A percentile compares a stretch with the other conserved stretches of the same genome.
Conservation (phyloP, 2,329 filamentous ascomycete genomes). For the Aaosphaeria arxii region DNA sequence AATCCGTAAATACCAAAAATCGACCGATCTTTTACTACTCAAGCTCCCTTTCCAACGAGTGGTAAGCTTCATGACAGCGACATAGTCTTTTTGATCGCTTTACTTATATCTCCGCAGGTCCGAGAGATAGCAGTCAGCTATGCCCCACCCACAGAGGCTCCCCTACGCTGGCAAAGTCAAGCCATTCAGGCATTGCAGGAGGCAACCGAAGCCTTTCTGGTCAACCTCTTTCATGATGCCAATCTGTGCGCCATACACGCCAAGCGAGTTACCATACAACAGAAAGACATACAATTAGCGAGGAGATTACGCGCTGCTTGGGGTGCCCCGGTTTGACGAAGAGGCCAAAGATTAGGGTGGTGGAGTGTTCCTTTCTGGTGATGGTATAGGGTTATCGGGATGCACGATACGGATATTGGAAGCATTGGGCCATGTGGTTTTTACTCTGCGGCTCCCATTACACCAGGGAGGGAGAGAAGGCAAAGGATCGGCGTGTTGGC, state of each 20-base stretch:
- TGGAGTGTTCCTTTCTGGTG: not conserved
- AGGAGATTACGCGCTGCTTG: conserved; percentile 83
- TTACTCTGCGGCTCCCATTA: too few relatives aligned
- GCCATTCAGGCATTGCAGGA: conserved; percentile 97
- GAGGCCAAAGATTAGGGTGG: not conserved
- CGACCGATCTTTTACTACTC: conserved; percentile 90
- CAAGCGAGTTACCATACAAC: conserved; percentile 98
- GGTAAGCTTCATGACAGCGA: conserved; percentile 41
- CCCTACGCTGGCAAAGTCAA: conserved; percentile 85
- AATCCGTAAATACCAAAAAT: conserved; percentile 98
- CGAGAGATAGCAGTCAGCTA: conserved; percentile 63
- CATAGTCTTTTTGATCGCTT: not conserved
- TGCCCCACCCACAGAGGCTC: not conserved
- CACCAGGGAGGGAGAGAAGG: too few relatives aligned
- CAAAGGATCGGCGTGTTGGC: too few relatives aligned
- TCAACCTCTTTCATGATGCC: conserved; percentile 97
- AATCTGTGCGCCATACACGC: conserved; percentile 98
- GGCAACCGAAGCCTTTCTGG: conserved; percentile 97
- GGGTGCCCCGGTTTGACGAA: conserved; percentile 35
- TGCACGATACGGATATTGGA: too few relatives aligned
- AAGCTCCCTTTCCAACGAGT: conserved; percentile 98
- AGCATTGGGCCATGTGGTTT: too few relatives aligned
- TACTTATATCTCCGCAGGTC: conserved; percentile 11
- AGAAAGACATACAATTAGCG: conserved; percentile 96
- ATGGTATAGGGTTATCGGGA: not conserved